Percentiles rank a stretch among this genome's conserved stretches.
Conservation (phyloP, 192 early-diverging fungal genomes). For the Coemansia aciculifera region DNA sequence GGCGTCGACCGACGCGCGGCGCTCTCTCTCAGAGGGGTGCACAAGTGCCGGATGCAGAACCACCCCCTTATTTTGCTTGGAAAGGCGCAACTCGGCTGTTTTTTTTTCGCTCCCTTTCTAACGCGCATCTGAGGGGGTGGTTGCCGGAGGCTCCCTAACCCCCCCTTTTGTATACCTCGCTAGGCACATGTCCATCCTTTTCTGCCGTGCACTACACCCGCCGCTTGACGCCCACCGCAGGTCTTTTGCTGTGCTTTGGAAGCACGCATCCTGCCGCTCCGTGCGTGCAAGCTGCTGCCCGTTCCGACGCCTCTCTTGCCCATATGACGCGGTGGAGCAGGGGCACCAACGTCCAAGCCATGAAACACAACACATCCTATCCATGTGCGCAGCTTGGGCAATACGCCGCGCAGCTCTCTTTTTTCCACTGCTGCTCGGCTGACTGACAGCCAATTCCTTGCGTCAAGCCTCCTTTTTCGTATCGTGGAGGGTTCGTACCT, state of each 20-base stretch:
- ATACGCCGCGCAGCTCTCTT: conserved; percentile 9
- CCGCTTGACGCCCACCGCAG: conserved; percentile 3
- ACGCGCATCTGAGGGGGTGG: not conserved
- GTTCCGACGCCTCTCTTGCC: not conserved
- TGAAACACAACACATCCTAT: not conserved
- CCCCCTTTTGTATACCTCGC: not conserved
- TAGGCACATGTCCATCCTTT: conserved; percentile 2
- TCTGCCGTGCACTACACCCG: conserved; percentile 5
- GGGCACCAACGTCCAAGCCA: conserved; percentile 3
- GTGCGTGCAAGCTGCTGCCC: not conserved
- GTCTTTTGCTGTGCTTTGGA: not conserved
- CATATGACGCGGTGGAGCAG: conserved; percentile 9
- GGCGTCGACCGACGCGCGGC: not conserved
- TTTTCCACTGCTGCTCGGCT: conserved; percentile 2
- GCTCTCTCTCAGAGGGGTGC: not conserved
- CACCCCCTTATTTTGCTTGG: conserved; percentile 1
- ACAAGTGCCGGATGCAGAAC: not conserved
- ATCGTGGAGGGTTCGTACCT: not conserved
- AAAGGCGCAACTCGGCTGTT: not conserved
- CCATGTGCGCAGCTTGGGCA: conserved; percentile 6
- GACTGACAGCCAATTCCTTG: conserved; percentile 4
- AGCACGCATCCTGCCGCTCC: conserved; percentile 4
- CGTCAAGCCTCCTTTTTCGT: not conserved
- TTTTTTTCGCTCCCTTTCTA: not conserved
- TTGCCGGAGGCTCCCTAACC: conserved; percentile 1